Base-by-base conservation (phyloP, 495 filamentous ascomycete genomes). In the Penicillium herquei region DNA sequence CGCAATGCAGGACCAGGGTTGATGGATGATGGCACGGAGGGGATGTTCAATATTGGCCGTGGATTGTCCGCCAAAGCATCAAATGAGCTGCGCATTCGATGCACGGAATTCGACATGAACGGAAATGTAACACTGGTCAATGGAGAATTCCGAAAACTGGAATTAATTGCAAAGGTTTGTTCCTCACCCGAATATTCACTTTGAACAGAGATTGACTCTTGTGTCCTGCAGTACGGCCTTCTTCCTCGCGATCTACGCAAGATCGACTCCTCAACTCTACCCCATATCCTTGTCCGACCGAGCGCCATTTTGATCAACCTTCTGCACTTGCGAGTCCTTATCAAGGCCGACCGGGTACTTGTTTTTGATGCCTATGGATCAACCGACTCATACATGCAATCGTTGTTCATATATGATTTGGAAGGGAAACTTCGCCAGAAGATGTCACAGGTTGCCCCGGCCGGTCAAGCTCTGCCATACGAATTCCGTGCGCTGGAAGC, bases 261-360 rank as follows among this genome's bases (percentile, higher is more conserved):
- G 69, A 96, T 98, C 62, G 94, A 97, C 67, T 96, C 91, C n/a
- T 96, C 90, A 48, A 88, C 96, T 57, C 83, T 98, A n/a, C 94
- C 94, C 6, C 90, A 96, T 59, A 98, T 98, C 47, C 86, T 98
- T 50, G 87, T 98, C 52, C 92, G 94, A 46, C 92, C 92, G 30
- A 92, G 88, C 39, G 92, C 94, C 9, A 98, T 98, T 55, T 79
- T 98, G 0, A 88, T 98, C 63, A 98, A 97, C 62, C 81, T 98
- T 14, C 82, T 98, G 11, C 94, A 98, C 67, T 79, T 98, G 30
- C 87, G 93, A 18, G 92, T 95, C 18, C 79, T 98, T 11, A 97
- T 98, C 66, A 97, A 97, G 70, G 82, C 90, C 35, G 88, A 98
- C 61, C 87, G 91, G 6, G 94, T 98, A 6, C 84, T 98, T 11